Base-by-base conservation (phyloP, 495 filamentous ascomycete species). In the Friedmanniomyces simplex region DNA sequence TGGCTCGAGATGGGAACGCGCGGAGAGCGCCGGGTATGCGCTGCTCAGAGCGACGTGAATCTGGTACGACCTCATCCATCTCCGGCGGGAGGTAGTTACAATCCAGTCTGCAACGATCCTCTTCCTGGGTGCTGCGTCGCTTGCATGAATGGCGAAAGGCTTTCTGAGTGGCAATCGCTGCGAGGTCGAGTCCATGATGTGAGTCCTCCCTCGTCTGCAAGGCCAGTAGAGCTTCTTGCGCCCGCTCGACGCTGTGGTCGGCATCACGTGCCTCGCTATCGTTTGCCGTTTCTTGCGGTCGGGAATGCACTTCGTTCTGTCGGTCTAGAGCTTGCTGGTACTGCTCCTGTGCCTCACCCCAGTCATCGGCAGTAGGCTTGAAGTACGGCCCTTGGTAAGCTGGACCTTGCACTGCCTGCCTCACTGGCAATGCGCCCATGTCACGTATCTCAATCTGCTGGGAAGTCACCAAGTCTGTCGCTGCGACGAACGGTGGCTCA, bases 381-480 rank as follows among this genome's bases (percentile, higher is more conserved):
- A 57, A 39, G 41, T 47, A 60, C 12, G 61, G 61, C 2, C 61
- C 61, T 2, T 39, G 25, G 50, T 72, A 70, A 7, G 61, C 60
- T 0, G 58, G 59, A 1, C 71, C 71, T 60, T 71, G 69, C 20
- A 71, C 67, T 18, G 66, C 68, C 55, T 73, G 69, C 11, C 61
- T 53, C 24, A 69, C 63, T 1, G 70, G 70, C 12, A 73, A 49
- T n/a, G 57, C 59, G 12, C 71, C 71, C 50, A 70, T 58, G n/a
- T 66, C 64, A 10, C 48, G 30, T 4, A 60, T 53, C 18, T 53
- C 48, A 13, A 72, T 65, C 49, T 68, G 54, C 16, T 57, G 52
- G 34, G 50, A 52, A 0, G 43, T 25, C 8, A 71, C 24, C 0
- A 70, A 49, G 2, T 60, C 52, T 6, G 41, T 25, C 1, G 68